Base-by-base conservation (phyloP, 179 eudicot genomes). In the Silene coronaria region DNA sequence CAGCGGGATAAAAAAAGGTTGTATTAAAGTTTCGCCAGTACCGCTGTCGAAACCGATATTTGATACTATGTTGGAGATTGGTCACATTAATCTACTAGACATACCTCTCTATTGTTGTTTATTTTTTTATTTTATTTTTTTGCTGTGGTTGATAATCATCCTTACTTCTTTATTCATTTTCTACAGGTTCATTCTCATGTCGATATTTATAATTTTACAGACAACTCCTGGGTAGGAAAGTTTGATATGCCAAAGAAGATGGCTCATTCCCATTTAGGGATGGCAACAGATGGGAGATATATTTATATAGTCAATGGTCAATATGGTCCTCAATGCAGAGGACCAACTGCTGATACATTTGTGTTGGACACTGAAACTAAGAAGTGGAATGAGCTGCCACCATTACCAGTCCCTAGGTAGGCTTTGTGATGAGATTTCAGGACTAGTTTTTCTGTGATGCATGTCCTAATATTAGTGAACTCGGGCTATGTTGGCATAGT, bases 191-290 rank as follows among this genome's bases (percentile, higher is more conserved):
- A 96, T 86, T 93, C 99, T 80, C 99, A 96, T 89, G 97, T 96
- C 80, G 96, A 96, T 78, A 76, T 96, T 55, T 96, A 91, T 89
- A 96, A 96, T 78, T 90, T 96, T 82, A 83, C 90, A 4, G 91
- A 86, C 75, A 91, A 96, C 78, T 84, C 90, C 17, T 95, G 97
- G 99, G 96, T 88, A 70, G 97, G 84, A 80, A 88, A 92, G 84
- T 96, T 96, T 80, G 96, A 90, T 82, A 96, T 96, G 99, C 99
- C 99, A 51, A 96, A 91, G 84, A 96, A 91, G 83, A 96, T 96
- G 99, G 98, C 98, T 23, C 99, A 96, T 89, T 96, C 99, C 59
- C 99, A 96, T 84, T 81, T 96, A 59, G 99, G 99, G 70, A 96
- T 96, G 99, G 97, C 77, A 77, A 93, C 97, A 4, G 99, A 96